phyloP scores from a whole-genome alignment of 352 stramenopile genomes.

The Phytophthora aleatoria region DNA sequence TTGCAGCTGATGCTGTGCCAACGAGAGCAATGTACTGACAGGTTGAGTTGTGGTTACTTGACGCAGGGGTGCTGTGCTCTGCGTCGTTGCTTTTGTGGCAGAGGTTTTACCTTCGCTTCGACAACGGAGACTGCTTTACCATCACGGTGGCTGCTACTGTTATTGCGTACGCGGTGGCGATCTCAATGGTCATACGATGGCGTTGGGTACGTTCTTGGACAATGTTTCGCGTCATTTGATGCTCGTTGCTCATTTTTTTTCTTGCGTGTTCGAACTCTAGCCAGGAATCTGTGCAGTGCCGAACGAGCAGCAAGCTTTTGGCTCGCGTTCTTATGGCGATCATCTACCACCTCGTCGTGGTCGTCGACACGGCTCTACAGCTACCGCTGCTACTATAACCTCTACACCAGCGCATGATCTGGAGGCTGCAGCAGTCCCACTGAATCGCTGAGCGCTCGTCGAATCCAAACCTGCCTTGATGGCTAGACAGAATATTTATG shows the following conservation, averaged over 20 bases:
- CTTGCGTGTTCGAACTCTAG: constrained; percentile 32
- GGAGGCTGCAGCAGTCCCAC: constrained; percentile 24
- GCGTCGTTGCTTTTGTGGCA: constrained; percentile 65
- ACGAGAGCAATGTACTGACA: neutral
- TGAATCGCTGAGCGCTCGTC: constrained; percentile 28
- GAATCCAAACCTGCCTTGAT: neutral
- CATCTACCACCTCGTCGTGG: constrained; percentile 30
- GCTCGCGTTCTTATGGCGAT: constrained; percentile 27
- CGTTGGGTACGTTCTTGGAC: constrained; percentile 52
- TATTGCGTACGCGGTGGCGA: constrained; percentile 63
- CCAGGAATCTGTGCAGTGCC: constrained; percentile 76
- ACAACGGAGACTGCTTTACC: constrained; percentile 81
- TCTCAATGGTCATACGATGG: constrained; percentile 82
- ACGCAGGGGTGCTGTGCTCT: constrained; percentile 49
- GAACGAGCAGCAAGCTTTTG: constrained; percentile 66
- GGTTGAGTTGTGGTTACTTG: constrained; percentile 6
- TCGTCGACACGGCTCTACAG: constrained; percentile 22
- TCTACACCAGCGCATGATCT: constrained; percentile 25
- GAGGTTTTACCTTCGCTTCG: constrained; percentile 48
- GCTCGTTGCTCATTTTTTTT: constrained; percentile 7
- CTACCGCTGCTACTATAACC: constrained; percentile 18
- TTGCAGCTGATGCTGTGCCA: neutral
- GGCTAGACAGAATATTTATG: constrained; percentile 4
- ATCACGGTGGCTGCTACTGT: constrained; percentile 66
- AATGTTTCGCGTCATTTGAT: neutral